Evolutionary conservation across 1,284 basidiomycete species (phyloP).

Genomic region (Neonothopanus nambi): DNA sequence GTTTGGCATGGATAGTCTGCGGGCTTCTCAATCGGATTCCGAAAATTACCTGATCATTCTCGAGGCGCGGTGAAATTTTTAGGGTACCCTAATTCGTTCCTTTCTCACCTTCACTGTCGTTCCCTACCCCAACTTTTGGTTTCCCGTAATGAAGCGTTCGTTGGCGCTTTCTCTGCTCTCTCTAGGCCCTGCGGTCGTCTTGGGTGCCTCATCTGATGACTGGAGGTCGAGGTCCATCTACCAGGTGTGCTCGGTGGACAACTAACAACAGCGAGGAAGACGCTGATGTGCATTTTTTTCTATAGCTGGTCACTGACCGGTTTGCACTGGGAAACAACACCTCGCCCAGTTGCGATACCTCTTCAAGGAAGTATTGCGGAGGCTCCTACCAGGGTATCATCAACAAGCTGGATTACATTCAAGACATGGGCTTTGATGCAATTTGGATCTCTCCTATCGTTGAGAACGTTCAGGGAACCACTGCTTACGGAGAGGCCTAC

Average conservation of each 20-base stretch:
- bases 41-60: too few relatives aligned
- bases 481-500: conserved; percentile 53
- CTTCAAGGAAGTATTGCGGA: conserved; percentile 57
- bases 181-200: conserved; percentile 10
- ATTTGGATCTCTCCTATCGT: conserved; percentile 58
- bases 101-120: not conserved
- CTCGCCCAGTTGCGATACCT: conserved; percentile 46
- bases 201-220: conserved; percentile 30
- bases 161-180: not conserved
- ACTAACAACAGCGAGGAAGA: too few relatives aligned
- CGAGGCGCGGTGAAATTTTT: too few relatives aligned
- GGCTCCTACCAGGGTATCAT: conserved; percentile 58
- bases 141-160: conserved; percentile 1
- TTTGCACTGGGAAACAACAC: conserved; percentile 50
- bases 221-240: conserved; percentile 37
- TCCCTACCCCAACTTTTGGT: not conserved
- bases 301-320: conserved; percentile 60
- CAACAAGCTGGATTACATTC: conserved; percentile 66
- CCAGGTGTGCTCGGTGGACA: too few relatives aligned
- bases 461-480: conserved; percentile 58
- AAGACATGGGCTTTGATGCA: conserved; percentile 68
- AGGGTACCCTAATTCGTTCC: too few relatives aligned
- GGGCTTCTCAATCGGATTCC: too few relatives aligned
- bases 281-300: too few relatives aligned
- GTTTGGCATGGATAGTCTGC: too few relatives aligned